A percentile compares a stretch with the other conserved stretches of the same genome.
Evolutionary conservation across 805 yeast species (phyloP).

Genomic region (Yamadazyma sp.): DNA sequence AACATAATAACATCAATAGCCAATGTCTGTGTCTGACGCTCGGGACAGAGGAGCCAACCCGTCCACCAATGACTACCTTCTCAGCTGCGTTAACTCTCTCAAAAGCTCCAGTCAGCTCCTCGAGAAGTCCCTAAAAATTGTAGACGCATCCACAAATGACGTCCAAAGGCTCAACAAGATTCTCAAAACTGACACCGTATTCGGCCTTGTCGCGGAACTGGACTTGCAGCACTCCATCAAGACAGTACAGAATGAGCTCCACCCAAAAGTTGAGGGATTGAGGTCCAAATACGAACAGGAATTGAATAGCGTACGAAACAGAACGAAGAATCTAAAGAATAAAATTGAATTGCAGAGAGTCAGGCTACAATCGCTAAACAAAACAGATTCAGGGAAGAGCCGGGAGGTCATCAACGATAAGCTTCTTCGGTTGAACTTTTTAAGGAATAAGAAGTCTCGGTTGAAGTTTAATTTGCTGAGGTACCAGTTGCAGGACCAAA

Average conservation of each 20-base stretch:
- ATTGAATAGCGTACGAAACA: constrained; percentile 32
- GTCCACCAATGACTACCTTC: constrained; percentile 7
- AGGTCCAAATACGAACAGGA: constrained; percentile 32
- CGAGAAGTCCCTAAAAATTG: constrained; percentile 28
- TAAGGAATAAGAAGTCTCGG: constrained; percentile 45
- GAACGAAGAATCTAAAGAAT: constrained; percentile 29
- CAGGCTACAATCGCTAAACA: constrained; percentile 27
- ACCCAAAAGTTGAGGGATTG: constrained; percentile 41
- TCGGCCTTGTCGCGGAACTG: constrained; percentile 51
- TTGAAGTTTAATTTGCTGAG: constrained; percentile 39
- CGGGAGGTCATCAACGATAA: constrained; percentile 29
- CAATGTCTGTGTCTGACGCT: no score
- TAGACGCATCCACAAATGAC: constrained; percentile 40
- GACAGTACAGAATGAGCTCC: constrained; percentile 34
- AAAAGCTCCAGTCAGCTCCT: constrained; percentile 34
- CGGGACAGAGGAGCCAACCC: no score
- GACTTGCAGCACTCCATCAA: constrained; percentile 44
- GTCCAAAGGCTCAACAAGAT: constrained; percentile 39
- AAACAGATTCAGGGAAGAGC: constrained; percentile 1
- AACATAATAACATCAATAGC: constrained; percentile 1
- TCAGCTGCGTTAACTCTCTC: constrained; percentile 33
- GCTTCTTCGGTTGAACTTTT: constrained; percentile 35
- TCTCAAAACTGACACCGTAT: constrained; percentile 46
- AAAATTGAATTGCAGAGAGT: constrained; percentile 43
- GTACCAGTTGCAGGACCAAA: constrained; percentile 20